Evolutionary conservation across 2,329 filamentous ascomycete genomes (phyloP).

Genomic region (Colletotrichum filicis): DNA sequence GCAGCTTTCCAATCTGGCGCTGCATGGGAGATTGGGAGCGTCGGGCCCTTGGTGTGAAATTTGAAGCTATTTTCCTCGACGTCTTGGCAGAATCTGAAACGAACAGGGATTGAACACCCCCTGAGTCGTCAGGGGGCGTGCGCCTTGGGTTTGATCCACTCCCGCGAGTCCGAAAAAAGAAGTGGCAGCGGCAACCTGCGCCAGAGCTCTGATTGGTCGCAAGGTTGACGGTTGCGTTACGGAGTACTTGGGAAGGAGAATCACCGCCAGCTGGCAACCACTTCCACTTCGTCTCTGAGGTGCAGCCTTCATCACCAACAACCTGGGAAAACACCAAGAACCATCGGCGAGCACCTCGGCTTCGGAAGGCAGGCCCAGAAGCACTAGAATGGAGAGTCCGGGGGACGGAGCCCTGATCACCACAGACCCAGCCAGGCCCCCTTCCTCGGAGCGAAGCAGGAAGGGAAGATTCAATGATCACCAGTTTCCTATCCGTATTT

Average conservation of each 20-base stretch:
- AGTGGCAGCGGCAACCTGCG: conserved; percentile 9
- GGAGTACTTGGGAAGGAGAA: neutral
- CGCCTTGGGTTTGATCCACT: neutral
- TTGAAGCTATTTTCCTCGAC: conserved; percentile 32
- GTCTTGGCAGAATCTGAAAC: conserved; percentile 32
- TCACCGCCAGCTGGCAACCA: neutral
- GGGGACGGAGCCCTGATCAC: neutral
- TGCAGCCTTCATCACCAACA: neutral
- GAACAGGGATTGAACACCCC: conserved; percentile 3
- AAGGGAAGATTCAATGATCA: neutral
- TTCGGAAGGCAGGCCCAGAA: neutral
- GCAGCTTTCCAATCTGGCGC: neutral
- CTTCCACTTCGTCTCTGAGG: neutral
- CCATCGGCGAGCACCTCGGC: neutral
- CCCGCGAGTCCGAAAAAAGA: neutral
- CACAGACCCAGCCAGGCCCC: neutral
- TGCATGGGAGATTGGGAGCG: conserved; percentile 23
- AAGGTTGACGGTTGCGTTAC: neutral
- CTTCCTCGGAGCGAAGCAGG: neutral
- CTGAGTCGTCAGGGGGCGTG: neutral
- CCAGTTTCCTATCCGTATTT: neutral
- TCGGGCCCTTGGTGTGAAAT: conserved; percentile 14
- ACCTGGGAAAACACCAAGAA: neutral
- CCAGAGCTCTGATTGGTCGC: neutral
- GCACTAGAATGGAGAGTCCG: neutral